Conservation (phyloP, 202 grass and related monocot species). For the Hordeum pubiflorum region DNA sequence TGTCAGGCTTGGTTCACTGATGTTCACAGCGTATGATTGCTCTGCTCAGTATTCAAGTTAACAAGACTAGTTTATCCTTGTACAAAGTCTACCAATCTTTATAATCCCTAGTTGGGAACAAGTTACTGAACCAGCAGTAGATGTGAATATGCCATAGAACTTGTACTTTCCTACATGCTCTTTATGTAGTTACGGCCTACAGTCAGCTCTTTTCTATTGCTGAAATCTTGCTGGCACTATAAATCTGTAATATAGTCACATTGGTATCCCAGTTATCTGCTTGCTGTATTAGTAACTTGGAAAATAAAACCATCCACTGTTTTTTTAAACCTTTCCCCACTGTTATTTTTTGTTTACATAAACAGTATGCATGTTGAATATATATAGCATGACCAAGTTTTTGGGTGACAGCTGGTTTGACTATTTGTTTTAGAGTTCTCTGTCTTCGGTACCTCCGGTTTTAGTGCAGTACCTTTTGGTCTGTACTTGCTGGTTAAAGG, state of each 20-base stretch:
- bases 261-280: neutral
- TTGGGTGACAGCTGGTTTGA: neutral
- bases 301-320: neutral
- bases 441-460: neutral
- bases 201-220: neutral
- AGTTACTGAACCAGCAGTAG: neutral
- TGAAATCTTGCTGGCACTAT: neutral
- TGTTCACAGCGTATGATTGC: neutral
- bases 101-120: neutral
- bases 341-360: neutral
- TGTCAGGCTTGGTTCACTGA: neutral
- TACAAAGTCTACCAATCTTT: neutral
- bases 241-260: neutral
- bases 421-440: neutral
- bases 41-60: neutral
- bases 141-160: neutral
- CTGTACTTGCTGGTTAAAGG: conserved; percentile 18
- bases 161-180: neutral
- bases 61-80: neutral
- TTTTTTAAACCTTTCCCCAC: neutral
- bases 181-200: neutral
- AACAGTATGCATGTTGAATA: neutral
- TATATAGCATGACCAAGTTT: neutral
- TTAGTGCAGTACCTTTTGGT: conserved; percentile 16
- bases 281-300: neutral